phyloP scores from a whole-genome alignment of 2,329 filamentous ascomycete species.

The Didymella sp. region DNA sequence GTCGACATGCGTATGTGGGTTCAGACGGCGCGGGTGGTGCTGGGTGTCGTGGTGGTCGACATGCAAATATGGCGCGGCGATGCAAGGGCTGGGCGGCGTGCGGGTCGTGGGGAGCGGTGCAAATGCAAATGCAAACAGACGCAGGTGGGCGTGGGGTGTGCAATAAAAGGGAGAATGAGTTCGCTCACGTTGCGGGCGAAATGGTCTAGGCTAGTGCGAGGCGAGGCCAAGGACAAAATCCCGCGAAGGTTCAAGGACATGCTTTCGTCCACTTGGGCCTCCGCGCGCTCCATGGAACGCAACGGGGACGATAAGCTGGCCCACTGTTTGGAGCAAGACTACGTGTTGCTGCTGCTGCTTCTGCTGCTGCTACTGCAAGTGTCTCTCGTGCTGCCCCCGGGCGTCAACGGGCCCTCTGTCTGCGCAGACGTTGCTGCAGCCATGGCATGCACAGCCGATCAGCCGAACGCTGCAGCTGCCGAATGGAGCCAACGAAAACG shows the following conservation, averaged over 20 bases:
- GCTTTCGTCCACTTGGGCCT: slow-evolving; percentile 8
- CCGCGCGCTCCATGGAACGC: slow-evolving; percentile 15
- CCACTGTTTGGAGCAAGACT: slow-evolving; percentile 4
- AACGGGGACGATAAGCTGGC: slow-evolving; percentile 10
- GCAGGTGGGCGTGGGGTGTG: slow-evolving; percentile 9
- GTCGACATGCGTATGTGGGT: slow-evolving; percentile 45
- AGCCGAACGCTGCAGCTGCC: no score
- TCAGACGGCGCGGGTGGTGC: slow-evolving; percentile 14
- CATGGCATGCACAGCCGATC: background rate
- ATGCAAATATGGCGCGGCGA: slow-evolving; percentile 14
- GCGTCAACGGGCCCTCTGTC: slow-evolving; percentile 7
- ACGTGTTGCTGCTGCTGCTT: background rate
- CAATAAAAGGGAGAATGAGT: slow-evolving; percentile 19
- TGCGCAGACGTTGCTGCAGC: background rate
- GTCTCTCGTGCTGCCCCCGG: background rate
- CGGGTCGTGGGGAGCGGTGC: slow-evolving; percentile 1
- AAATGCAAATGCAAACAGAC: background rate
- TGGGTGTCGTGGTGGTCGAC: slow-evolving; percentile 21
- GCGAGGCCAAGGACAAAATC: slow-evolving; percentile 10
- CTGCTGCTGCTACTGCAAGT: background rate
- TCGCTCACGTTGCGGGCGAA: no score
- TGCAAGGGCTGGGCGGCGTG: slow-evolving; percentile 17
- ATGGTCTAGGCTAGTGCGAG: no score
- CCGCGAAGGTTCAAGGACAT: background rate
- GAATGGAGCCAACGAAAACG: slow-evolving; percentile 18